Conservation (phyloP, 2,329 filamentous ascomycete species). For the Phyllosticta citribraziliensis region DNA sequence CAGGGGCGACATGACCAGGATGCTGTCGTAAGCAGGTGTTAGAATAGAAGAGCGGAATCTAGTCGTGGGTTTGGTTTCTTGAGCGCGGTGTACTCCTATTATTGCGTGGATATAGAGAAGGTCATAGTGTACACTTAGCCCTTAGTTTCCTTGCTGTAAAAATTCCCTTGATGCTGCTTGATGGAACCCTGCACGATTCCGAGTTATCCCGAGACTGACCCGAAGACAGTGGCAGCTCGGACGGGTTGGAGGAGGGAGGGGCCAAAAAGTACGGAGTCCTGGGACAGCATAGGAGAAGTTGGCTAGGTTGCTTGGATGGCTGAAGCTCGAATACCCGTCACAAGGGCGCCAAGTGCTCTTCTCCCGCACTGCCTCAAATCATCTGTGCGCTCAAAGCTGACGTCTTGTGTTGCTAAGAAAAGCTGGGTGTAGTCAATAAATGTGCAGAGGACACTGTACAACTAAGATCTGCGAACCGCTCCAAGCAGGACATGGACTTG, state of each 20-base stretch:
- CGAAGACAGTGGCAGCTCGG: neutral
- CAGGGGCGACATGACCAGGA: conserved; percentile 80
- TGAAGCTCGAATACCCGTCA: neutral
- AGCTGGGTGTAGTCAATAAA: neutral
- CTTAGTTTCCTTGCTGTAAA: conserved; percentile 12
- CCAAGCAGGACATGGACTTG: neutral
- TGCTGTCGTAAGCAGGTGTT: conserved; percentile 2
- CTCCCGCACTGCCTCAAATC: neutral
- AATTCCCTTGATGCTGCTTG: conserved; percentile 6
- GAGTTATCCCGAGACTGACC: neutral
- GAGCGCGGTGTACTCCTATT: neutral
- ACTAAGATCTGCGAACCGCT: too few relatives aligned
- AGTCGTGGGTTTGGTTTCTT: neutral
- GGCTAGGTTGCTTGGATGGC: neutral
- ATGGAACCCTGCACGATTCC: neutral
- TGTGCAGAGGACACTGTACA: neutral
- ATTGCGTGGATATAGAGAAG: conserved; percentile 6
- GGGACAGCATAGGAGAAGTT: neutral
- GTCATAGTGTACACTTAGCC: conserved; percentile 10
- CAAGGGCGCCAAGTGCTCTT: neutral
- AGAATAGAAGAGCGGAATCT: neutral
- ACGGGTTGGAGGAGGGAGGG: neutral
- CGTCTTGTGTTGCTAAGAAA: neutral
- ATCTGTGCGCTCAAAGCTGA: neutral
- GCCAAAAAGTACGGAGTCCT: neutral